phyloP scores from a whole-genome alignment of 495 filamentous ascomycete species.

The Acidomyces sp. region DNA sequence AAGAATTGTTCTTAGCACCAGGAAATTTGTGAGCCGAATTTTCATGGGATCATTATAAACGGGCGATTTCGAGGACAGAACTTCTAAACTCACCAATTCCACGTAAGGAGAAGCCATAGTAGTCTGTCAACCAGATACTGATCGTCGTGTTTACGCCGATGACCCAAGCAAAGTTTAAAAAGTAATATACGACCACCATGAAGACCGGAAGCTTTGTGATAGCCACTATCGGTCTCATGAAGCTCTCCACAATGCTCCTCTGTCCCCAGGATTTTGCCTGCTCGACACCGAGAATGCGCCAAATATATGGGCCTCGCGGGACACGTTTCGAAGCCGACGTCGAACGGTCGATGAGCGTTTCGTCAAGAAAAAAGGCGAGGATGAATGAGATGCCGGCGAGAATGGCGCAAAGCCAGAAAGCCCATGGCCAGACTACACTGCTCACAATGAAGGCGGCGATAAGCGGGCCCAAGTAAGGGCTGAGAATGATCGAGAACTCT shows the following conservation, averaged over 20 bases:
- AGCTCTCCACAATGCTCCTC: constrained; percentile 4
- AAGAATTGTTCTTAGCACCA: no score
- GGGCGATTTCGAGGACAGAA: no score
- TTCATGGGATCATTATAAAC: no score
- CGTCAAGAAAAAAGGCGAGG: constrained; percentile 11
- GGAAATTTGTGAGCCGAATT: no score
- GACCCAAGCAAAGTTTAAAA: constrained; percentile 14
- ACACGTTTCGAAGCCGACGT: constrained; percentile 1
- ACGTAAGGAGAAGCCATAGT: constrained; percentile 10
- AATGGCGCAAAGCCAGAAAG: constrained; percentile 15
- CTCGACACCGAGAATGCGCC: constrained; percentile 10
- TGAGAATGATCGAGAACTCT: constrained; percentile 9
- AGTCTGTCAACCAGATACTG: constrained; percentile 11
- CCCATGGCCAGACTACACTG: constrained; percentile 8
- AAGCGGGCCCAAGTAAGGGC: constrained; percentile 12
- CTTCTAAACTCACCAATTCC: constrained; percentile 3
- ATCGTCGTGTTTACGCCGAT: constrained; percentile 14
- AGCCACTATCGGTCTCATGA: constrained; percentile 4
- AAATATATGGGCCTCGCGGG: constrained; percentile 1
- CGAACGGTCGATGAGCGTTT: constrained; percentile 6
- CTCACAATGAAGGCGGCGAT: constrained; percentile 13
- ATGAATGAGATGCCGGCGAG: constrained; percentile 3
- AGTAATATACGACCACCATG: constrained; percentile 13
- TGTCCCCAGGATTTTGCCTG: constrained; percentile 7
- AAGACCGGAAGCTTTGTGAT: constrained; percentile 12